Evolutionary conservation across 805 yeast species (phyloP).

Genomic region (Starmerella davenportii): DNA sequence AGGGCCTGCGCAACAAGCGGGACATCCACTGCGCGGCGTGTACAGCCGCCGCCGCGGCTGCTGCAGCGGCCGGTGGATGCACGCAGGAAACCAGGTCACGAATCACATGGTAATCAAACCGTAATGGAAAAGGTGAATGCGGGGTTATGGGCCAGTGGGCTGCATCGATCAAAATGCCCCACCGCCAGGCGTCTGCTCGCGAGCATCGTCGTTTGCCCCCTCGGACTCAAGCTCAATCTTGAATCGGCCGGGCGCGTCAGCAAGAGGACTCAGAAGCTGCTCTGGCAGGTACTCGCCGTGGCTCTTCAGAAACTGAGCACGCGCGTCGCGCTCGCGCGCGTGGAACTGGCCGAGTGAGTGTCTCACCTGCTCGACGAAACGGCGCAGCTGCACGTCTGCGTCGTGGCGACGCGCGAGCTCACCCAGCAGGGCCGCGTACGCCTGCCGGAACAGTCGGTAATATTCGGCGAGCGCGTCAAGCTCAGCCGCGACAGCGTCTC

Average conservation of each 20-base stretch:
- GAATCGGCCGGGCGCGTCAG: conserved; percentile 21
- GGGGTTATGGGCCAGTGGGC: too few species aligned
- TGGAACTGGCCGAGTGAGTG: conserved; percentile 25
- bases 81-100: too few species aligned
- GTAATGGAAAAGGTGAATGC: too few species aligned
- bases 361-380: conserved; percentile 28
- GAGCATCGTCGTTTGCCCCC: too few species aligned
- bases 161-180: too few species aligned
- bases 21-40: too few species aligned
- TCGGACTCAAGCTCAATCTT: conserved; percentile 8
- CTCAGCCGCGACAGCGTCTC: conserved; percentile 21
- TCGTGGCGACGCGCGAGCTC: conserved; percentile 37
- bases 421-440: conserved; percentile 34
- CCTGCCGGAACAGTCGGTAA: conserved; percentile 32
- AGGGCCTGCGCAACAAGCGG: too few species aligned
- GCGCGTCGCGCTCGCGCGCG: conserved; percentile 28
- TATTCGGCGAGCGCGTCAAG: conserved; percentile 30
- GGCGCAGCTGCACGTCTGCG: conserved; percentile 27
- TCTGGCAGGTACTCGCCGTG: conserved; percentile 43
- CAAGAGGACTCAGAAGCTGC: conserved; percentile 33
- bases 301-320: conserved; percentile 29
- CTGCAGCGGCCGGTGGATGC: too few species aligned
- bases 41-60: too few species aligned
- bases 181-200: too few species aligned
- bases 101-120: too few species aligned